Percentiles rank a stretch among this genome's conserved stretches.
Conservation (phyloP, 2,329 filamentous ascomycete species). For the Lomentospora prolificans region DNA sequence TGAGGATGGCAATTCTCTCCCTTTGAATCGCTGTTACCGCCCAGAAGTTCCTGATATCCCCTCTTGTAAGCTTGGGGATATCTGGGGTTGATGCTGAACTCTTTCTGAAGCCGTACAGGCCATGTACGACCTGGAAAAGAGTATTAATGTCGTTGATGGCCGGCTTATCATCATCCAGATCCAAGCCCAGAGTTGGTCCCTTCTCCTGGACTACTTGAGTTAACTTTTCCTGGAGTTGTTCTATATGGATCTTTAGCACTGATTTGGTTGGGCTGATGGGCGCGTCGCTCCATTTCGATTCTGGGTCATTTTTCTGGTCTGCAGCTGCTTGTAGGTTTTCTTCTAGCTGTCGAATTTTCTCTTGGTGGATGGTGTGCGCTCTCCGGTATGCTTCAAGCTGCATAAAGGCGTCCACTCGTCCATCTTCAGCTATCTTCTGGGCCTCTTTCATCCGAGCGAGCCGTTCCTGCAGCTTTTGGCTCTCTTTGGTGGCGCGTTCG, state of each 20-base stretch:
- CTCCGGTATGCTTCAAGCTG: not conserved
- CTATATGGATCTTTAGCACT: not conserved
- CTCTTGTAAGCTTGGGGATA: not conserved
- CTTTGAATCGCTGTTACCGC: not conserved
- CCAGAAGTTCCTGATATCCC: conserved; percentile 3
- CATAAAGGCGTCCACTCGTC: not conserved
- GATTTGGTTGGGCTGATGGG: not conserved
- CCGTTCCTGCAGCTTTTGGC: not conserved
- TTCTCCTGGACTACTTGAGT: not conserved
- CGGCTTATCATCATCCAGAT: not conserved
- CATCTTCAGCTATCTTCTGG: not conserved
- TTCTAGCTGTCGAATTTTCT: not conserved
- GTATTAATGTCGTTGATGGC: not conserved
- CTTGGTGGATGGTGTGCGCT: no score
- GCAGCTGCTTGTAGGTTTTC: not conserved
- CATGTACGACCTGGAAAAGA: not conserved
- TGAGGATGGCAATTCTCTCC: not conserved
- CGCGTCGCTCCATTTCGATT: not conserved
- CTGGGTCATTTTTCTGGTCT: not conserved
- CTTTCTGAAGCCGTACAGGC: not conserved
- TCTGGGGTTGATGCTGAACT: not conserved
- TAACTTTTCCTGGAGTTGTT: not conserved
- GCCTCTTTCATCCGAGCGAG: not conserved
- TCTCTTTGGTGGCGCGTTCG: not conserved
- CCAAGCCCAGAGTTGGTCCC: not conserved